A percentile compares a stretch with the other conserved stretches of the same genome.
Conservation (phyloP, 208 protist genomes). For the Wallacemonas sp. region DNA sequence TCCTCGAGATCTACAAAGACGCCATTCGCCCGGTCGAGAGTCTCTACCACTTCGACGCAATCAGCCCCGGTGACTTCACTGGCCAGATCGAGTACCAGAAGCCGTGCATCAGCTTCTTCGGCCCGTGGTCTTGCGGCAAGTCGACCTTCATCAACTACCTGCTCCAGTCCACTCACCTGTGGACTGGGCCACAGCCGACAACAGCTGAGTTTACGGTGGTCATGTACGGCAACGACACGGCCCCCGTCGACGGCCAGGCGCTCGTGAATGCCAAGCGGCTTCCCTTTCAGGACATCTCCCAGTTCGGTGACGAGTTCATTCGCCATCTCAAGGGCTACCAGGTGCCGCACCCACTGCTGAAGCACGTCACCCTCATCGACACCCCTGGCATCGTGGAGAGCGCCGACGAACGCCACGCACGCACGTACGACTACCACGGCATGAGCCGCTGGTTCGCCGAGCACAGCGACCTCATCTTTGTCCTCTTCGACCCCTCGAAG, state of each 20-base stretch:
- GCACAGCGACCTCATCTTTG: constrained; percentile 75
- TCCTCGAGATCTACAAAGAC: constrained; percentile 58
- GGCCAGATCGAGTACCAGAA: constrained; percentile 62
- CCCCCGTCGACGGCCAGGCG: constrained; percentile 81
- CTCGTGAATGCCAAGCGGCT: constrained; percentile 79
- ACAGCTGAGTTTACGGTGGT: constrained; percentile 80
- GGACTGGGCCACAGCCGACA: constrained; percentile 77
- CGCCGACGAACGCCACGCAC: constrained; percentile 47
- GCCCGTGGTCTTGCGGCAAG: constrained; percentile 80
- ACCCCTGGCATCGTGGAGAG: constrained; percentile 80
- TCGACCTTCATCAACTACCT: constrained; percentile 85
- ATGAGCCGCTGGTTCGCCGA: constrained; percentile 79
- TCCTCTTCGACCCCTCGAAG: constrained; percentile 83
- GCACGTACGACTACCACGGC: constrained; percentile 73
- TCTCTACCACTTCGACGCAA: constrained; percentile 66
- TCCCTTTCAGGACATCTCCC: constrained; percentile 85
- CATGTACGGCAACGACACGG: constrained; percentile 61
- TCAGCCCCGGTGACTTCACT: constrained; percentile 63
- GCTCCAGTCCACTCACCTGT: constrained; percentile 70
- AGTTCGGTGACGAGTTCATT: constrained; percentile 90
- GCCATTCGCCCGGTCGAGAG: constrained; percentile 66
- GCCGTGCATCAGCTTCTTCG: constrained; percentile 74
- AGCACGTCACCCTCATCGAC: constrained; percentile 77
- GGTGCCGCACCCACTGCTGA: constrained; percentile 77
- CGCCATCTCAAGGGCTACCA: constrained; percentile 85